Conservation (phyloP, 371 early-diverging fungal species). For the Zancudomyces culisetae region DNA sequence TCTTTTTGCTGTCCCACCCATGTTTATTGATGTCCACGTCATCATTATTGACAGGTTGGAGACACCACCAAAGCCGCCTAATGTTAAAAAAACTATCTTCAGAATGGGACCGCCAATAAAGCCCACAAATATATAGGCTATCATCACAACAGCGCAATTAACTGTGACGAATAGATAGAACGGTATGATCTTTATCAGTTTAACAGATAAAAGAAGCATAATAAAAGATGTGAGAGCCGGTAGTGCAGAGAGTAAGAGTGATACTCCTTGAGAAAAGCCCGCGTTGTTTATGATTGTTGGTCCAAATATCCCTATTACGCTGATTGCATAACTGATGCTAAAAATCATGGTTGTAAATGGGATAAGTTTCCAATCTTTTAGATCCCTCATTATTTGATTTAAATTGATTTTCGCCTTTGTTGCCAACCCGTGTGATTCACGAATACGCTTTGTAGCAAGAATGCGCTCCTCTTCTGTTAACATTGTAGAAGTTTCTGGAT, state of each 20-base stretch:
- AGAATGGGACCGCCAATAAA: background rate
- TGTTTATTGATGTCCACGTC: background rate
- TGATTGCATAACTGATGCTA: conserved; percentile 10
- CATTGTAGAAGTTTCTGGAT: conserved; percentile 13
- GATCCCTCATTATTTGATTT: conserved; percentile 7
- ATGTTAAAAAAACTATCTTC: background rate
- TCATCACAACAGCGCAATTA: background rate
- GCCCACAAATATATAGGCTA: background rate
- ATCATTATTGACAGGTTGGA: background rate
- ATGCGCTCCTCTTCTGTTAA: conserved; percentile 14
- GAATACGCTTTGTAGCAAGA: conserved; percentile 7
- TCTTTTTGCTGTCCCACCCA: background rate
- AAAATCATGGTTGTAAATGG: conserved; percentile 16
- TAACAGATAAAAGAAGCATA: background rate
- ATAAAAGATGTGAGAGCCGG: background rate
- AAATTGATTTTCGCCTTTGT: conserved; percentile 5
- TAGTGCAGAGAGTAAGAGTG: background rate
- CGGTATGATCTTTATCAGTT: background rate
- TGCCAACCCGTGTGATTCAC: conserved; percentile 7
- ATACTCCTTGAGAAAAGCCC: conserved; percentile 12
- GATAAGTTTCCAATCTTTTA: conserved; percentile 18
- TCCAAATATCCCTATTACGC: conserved; percentile 16
- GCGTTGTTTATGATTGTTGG: conserved; percentile 24
- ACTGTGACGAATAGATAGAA: background rate
- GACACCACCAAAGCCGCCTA: background rate